phyloP scores from a whole-genome alignment of 1,284 basidiomycete genomes.

The Meira nashicola region DNA sequence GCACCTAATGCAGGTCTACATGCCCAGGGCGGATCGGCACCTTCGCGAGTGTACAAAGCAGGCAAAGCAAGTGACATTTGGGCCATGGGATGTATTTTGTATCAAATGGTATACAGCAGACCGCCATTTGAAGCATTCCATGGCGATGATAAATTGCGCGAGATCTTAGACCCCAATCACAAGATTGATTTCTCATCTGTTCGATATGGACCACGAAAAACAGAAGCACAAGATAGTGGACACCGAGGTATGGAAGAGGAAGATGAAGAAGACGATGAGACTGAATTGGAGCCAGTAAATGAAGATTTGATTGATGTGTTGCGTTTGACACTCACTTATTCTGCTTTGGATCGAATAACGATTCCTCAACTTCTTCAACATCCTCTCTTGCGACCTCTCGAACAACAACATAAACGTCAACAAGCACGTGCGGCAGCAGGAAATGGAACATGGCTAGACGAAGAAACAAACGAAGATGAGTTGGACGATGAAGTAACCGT shows the following conservation, averaged over 20 bases:
- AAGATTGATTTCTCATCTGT: slow-evolving; percentile 2
- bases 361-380: slow-evolving; percentile 64
- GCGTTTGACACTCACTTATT: slow-evolving; percentile 67
- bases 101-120: slow-evolving; percentile 88
- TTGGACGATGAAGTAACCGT: slow-evolving; percentile 19
- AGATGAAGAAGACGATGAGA: slow-evolving; percentile 22
- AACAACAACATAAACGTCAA: neutral
- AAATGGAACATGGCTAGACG: neutral
- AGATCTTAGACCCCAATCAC: slow-evolving; percentile 1
- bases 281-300: slow-evolving; percentile 57
- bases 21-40: slow-evolving; percentile 14
- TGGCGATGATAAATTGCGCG: slow-evolving; percentile 8
- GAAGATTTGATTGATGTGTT: slow-evolving; percentile 68
- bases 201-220: neutral
- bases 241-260: neutral
- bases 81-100: slow-evolving; percentile 93
- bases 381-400: slow-evolving; percentile 50
- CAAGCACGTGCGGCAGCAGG: neutral
- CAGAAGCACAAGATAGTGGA: neutral
- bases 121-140: slow-evolving; percentile 74
- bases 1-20: neutral
- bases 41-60: slow-evolving; percentile 49
- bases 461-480: slow-evolving; percentile 8
- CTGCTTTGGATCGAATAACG: slow-evolving; percentile 71
- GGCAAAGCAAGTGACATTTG: slow-evolving; percentile 69